phyloP scores from a whole-genome alignment of 1,139 yeast species.

The Magnusiomyces sp. region DNA sequence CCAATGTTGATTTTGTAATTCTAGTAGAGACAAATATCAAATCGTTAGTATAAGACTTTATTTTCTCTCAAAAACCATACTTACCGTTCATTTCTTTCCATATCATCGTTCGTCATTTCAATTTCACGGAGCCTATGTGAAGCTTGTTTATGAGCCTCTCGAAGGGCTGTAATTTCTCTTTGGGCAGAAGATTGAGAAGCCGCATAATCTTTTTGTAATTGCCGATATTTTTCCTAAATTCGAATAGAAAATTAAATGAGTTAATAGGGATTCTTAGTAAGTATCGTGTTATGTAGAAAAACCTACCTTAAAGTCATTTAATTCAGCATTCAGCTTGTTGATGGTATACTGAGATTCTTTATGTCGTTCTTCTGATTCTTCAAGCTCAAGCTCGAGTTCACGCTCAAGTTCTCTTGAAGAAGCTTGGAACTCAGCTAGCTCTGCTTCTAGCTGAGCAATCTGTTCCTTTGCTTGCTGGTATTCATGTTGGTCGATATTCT shows the following conservation, averaged over 20 bases:
- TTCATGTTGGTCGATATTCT: too few species aligned
- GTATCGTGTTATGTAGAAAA: background rate
- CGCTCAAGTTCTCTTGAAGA: slow-evolving; percentile 31
- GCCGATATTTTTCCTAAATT: slow-evolving; percentile 19
- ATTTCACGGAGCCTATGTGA: slow-evolving; percentile 30
- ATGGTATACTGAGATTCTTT: slow-evolving; percentile 22
- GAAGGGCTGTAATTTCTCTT: slow-evolving; percentile 24
- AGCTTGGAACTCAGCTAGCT: slow-evolving; percentile 31
- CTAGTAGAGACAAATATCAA: slow-evolving; percentile 10
- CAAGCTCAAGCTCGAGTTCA: slow-evolving; percentile 32
- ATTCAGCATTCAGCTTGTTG: slow-evolving; percentile 20
- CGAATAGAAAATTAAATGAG: background rate
- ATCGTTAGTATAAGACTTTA: slow-evolving; percentile 4
- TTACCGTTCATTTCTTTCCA: slow-evolving; percentile 25
- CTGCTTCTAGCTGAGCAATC: slow-evolving; percentile 31
- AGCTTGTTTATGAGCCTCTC: slow-evolving; percentile 25
- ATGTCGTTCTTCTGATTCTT: slow-evolving; percentile 27
- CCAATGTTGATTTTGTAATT: slow-evolving; percentile 27
- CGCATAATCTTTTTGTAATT: slow-evolving; percentile 24
- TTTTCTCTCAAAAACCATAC: background rate
- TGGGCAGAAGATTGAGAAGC: slow-evolving; percentile 25
- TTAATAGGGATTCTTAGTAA: background rate
- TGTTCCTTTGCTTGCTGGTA: slow-evolving; percentile 25
- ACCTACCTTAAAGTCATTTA: slow-evolving; percentile 22
- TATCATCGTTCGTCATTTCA: slow-evolving; percentile 34